Evolutionary conservation across 2,329 filamentous ascomycete species (phyloP), one percentile per base, ranked within the genome.

Genomic region (Cordyceps sp.): DNA sequence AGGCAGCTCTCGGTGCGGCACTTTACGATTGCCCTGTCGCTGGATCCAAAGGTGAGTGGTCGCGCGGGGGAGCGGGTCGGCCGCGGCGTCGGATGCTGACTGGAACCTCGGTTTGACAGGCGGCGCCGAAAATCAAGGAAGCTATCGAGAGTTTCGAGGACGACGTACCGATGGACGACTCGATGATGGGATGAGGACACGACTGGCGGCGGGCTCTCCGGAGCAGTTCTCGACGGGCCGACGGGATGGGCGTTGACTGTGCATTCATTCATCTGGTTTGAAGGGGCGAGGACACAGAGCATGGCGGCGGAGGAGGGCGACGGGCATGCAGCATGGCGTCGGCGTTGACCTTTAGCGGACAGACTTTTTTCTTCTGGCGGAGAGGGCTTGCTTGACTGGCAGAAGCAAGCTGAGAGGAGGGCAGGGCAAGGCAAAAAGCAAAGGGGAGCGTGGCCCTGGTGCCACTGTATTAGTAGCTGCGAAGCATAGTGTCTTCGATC

Each of bases 91-190:
- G 19, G 10, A 5, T 17, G 33, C 35, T 37, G 24, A 37, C 27
- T 14, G 23, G 22, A 30, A 22, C 10, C 17, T 9, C n/a, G n/a
- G n/a, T 26, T 10, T 10, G 15, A 18, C 29, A 93, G 86, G 84
- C 88, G 45, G 85, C 83, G 41, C 78, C 82, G 39, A 79, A 85
- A 53, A 94, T 98, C 56, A 98, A 96, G 57, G 85, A 93, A 52
- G 85, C 84, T 14, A 94, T 98, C 59, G 88, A 96, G 60, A 78
- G 77, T 44, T 69, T 96, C 36, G 84, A 93, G 46, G 78, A 85
- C 35, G 78, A 82, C 37, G 74, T 81, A 36, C 69, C 75, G 35
- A 73, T 81, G 54, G 69, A 75, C 39, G 70, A 75, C 49, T 73
- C 68, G 37, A 72, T 73, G 63, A 70, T 71, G 55, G 58, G 57